Conservation (phyloP, 2,329 filamentous ascomycete species). For the Fusarium scirpi region DNA sequence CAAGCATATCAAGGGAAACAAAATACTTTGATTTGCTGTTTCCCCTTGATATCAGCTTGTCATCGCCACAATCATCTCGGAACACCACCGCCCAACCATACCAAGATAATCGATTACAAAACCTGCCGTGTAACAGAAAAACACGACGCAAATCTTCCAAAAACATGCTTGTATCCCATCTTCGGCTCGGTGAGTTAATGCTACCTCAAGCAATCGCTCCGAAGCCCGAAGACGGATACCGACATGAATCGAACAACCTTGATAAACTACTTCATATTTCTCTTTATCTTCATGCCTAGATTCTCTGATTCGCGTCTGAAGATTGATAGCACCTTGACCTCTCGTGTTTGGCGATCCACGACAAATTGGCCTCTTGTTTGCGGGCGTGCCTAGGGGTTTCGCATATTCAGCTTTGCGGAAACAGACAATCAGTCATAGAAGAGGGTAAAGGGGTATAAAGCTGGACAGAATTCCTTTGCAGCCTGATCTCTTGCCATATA, state of each 20-base stretch:
- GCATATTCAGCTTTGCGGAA: constrained; percentile 5
- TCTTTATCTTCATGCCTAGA: not conserved
- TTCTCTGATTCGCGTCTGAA: not conserved
- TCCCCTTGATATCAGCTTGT: not conserved
- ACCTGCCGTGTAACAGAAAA: constrained; percentile 10
- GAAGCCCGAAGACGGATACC: constrained; percentile 21
- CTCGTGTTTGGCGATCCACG: not conserved
- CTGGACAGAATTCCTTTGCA: not conserved
- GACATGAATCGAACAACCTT: constrained; percentile 29
- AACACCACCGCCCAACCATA: not conserved
- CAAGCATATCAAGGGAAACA: not conserved
- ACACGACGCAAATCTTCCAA: not conserved
- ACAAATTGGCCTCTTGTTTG: constrained; percentile 27
- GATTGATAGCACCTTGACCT: not conserved
- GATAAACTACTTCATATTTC: constrained; percentile 25
- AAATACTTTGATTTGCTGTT: not conserved
- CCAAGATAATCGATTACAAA: constrained; percentile 2
- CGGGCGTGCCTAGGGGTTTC: not conserved
- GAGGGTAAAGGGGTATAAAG: constrained; percentile 2
- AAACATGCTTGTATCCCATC: constrained; percentile 13
- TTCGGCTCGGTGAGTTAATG: constrained; percentile 32
- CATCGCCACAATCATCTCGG: not conserved
- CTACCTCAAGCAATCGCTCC: constrained; percentile 23
- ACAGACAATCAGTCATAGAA: constrained; percentile 17
- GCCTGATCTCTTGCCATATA: no score